Percentiles rank a stretch among this genome's conserved stretches.
Evolutionary conservation across 2,329 filamentous ascomycete genomes (phyloP).

Genomic region (Fonsecaea monophora): DNA sequence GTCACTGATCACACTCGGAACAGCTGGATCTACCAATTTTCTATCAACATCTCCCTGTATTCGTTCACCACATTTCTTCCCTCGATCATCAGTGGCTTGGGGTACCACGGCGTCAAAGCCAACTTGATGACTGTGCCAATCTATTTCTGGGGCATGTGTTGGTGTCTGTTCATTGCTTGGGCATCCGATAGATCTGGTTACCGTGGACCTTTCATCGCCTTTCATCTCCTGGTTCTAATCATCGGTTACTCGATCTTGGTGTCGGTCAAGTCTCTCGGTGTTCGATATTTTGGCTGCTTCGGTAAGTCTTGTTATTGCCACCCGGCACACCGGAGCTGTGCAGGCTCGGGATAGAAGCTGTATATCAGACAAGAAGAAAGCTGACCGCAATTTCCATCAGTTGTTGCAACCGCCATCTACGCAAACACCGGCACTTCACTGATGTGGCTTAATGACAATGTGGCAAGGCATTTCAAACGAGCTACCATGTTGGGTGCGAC

Average conservation of each 20-base stretch:
- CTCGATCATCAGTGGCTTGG: conserved; percentile 50
- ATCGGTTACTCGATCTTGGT: not conserved
- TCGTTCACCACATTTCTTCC: conserved; percentile 48
- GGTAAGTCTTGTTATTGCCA: not conserved
- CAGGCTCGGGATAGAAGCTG: too few species aligned
- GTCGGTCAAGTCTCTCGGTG: conserved; percentile 12
- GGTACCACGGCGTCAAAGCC: conserved; percentile 48
- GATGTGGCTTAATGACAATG: conserved; percentile 59
- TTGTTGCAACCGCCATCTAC: conserved; percentile 42
- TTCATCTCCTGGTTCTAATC: conserved; percentile 3
- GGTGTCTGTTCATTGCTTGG: conserved; percentile 56
- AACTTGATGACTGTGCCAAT: conserved; percentile 52
- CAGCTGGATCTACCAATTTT: conserved; percentile 48
- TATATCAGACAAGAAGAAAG: too few species aligned
- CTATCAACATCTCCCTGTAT: conserved; percentile 51
- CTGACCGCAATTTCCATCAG: conserved; percentile 14
- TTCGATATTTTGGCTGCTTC: conserved; percentile 32
- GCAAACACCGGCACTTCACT: conserved; percentile 47
- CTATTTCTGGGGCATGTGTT: conserved; percentile 48
- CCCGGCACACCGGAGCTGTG: too few species aligned
- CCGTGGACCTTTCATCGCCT: conserved; percentile 42
- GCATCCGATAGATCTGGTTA: conserved; percentile 61
- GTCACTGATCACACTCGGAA: not conserved
- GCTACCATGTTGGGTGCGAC: conserved; percentile 56
- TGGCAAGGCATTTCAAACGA: conserved; percentile 57